Conservation (phyloP, 2,329 filamentous ascomycete species). For the Cladosporium velox region DNA sequence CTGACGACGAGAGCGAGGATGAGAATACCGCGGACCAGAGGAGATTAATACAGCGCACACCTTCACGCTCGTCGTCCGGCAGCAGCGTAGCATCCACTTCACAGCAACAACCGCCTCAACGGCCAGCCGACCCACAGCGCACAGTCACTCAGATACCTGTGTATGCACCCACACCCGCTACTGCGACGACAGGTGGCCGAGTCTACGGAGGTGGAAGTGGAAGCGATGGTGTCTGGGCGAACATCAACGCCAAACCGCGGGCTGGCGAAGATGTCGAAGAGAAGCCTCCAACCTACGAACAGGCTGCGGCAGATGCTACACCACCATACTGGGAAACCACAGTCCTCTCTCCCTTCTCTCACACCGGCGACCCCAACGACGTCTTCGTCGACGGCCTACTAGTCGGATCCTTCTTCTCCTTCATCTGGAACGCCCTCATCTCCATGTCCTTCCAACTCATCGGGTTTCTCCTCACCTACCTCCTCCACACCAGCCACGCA, state of each 20-base stretch:
- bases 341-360: slow-evolving; percentile 87
- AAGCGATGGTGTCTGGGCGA: slow-evolving; percentile 94
- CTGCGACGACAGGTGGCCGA: slow-evolving; percentile 45
- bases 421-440: slow-evolving; percentile 93
- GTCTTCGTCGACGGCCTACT: slow-evolving; percentile 97
- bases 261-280: slow-evolving; percentile 81
- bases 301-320: slow-evolving; percentile 92
- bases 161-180: slow-evolving; percentile 42
- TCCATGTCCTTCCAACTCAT: slow-evolving; percentile 96
- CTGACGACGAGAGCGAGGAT: slow-evolving; percentile 67
- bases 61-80: slow-evolving; percentile 8
- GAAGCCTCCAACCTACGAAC: slow-evolving; percentile 96
- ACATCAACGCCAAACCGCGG: slow-evolving; percentile 87
- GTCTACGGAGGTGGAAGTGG: slow-evolving; percentile 71
- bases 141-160: slow-evolving; percentile 57
- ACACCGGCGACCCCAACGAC: slow-evolving; percentile 84
- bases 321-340: slow-evolving; percentile 99
- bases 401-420: slow-evolving; percentile 82
- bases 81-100: slow-evolving; percentile 9
- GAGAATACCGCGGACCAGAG: slow-evolving; percentile 71
- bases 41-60: slow-evolving; percentile 67
- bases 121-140: slow-evolving; percentile 45
- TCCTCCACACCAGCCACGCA: slow-evolving; percentile 95
- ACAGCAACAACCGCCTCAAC: slow-evolving; percentile 27
- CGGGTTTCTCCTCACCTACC: slow-evolving; percentile 95